A percentile compares a stretch with the other conserved stretches of the same genome.
These are phyloP conservation scores for Tuber microsphaerosporum DNA, from an alignment of 495 filamentous ascomycete genomes.

Conservation along the genomic window DNA sequence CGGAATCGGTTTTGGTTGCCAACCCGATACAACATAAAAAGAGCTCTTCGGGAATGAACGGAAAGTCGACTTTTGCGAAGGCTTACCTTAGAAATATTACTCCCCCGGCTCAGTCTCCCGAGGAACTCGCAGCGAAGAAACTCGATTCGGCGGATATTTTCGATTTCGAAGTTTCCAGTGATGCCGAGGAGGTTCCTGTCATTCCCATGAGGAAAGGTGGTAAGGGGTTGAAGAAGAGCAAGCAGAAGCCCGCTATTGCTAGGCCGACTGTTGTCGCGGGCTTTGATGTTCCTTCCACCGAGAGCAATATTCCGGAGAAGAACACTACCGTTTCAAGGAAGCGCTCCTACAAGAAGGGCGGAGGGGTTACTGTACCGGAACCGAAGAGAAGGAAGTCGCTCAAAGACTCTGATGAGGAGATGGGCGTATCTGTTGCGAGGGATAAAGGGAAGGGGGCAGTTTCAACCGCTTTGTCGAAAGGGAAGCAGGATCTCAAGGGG, in stretches of 20 bases:
- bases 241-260: not conserved
- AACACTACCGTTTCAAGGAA: not conserved
- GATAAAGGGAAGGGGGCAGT: not conserved
- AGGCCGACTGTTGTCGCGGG: not conserved
- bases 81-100: not conserved
- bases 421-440: not conserved
- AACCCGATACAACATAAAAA: not conserved
- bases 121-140: not conserved
- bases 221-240: not conserved
- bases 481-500: constrained; percentile 8
- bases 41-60: not conserved
- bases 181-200: not conserved
- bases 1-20: not conserved
- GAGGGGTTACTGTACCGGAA: not conserved
- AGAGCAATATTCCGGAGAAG: not conserved
- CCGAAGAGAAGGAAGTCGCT: not conserved
- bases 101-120: not conserved
- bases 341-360: constrained; percentile 3
- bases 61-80: not conserved
- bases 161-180: not conserved
- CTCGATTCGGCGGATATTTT: not conserved
- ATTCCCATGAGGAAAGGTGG: not conserved
- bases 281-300: not conserved
- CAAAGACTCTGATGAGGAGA: not conserved
- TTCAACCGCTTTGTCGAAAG: not conserved